These are phyloP conservation scores for Hypoxylon subgilvum DNA, from an alignment of 495 filamentous ascomycete species.

Conservation along the genomic window DNA sequence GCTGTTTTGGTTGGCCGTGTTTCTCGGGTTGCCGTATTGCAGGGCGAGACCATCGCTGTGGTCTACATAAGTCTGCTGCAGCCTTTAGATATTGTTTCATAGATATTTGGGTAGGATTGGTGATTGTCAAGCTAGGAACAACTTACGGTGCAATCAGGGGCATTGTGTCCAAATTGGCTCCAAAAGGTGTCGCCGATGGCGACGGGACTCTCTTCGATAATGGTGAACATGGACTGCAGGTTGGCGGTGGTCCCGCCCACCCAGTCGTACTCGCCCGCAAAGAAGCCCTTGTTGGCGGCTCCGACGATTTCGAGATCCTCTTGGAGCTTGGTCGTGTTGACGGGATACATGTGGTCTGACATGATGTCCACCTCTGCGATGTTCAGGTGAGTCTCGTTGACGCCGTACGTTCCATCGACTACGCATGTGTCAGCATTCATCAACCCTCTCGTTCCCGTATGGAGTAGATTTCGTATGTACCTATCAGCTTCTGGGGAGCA, in stretches of 20 bases:
- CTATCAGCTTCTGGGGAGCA: slow-evolving; percentile 55
- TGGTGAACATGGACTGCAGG: slow-evolving; percentile 51
- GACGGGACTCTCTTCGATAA: slow-evolving; percentile 50
- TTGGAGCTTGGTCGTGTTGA: slow-evolving; percentile 51
- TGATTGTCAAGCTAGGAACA: background rate
- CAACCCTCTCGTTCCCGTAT: too few species aligned
- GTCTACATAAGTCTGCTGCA: slow-evolving; percentile 45
- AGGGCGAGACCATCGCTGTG: slow-evolving; percentile 54
- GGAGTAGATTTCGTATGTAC: slow-evolving; percentile 8
- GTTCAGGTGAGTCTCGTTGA: slow-evolving; percentile 56
- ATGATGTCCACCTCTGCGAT: slow-evolving; percentile 59
- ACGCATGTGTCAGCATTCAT: slow-evolving; percentile 13
- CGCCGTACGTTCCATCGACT: slow-evolving; percentile 62
- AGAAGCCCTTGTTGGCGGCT: slow-evolving; percentile 52
- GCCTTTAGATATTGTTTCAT: background rate
- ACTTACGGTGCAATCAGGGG: slow-evolving; percentile 56
- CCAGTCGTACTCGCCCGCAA: slow-evolving; percentile 63
- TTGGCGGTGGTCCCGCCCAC: slow-evolving; percentile 43
- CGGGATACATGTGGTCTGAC: slow-evolving; percentile 61
- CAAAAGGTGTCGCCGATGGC: slow-evolving; percentile 57
- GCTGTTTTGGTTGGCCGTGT: slow-evolving; percentile 47
- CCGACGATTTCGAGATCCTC: slow-evolving; percentile 50
- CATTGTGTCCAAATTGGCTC: slow-evolving; percentile 60
- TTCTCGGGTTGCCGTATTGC: slow-evolving; percentile 57
- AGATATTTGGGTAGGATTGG: background rate